A percentile compares a stretch with the other conserved stretches of the same genome.
These are phyloP conservation scores for Stipa capillata DNA, from an alignment of 176 grass and related monocot species.

Conservation along the genomic window DNA sequence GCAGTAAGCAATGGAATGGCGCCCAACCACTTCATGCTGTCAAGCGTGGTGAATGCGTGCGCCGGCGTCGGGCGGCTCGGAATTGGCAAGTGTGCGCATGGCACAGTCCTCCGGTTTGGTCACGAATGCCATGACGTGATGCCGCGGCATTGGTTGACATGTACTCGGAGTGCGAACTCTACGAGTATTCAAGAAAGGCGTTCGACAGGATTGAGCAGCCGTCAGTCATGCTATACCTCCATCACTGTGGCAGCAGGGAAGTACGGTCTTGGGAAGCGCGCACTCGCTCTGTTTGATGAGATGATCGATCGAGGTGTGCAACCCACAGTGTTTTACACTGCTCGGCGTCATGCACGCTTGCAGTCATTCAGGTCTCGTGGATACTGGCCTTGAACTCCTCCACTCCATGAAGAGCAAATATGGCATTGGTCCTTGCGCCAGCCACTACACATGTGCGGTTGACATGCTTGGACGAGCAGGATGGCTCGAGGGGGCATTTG, in stretches of 20 bases:
- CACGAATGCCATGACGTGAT: conserved; percentile 35
- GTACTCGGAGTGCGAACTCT: conserved; percentile 52
- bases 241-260: conserved; percentile 56
- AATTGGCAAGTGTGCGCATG: conserved; percentile 44
- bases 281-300: conserved; percentile 33
- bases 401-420: conserved; percentile 35
- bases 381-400: conserved; percentile 42
- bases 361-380: conserved; percentile 55
- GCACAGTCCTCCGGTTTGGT: conserved; percentile 22
- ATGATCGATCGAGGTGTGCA: conserved; percentile 33
- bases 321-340: conserved; percentile 53
- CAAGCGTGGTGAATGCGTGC: conserved; percentile 49
- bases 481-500: conserved; percentile 32
- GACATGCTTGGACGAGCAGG: conserved; percentile 61
- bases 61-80: conserved; percentile 30
- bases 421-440: conserved; percentile 32
- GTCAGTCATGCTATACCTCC: conserved; percentile 48
- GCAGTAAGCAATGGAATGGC: background rate
- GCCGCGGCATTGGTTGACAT: conserved; percentile 43
- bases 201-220: conserved; percentile 39
- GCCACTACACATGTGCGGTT: conserved; percentile 56
- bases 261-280: conserved; percentile 23
- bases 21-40: conserved; percentile 71
- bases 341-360: conserved; percentile 65
- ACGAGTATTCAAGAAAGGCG: conserved; percentile 35